Base-by-base conservation (phyloP, 1,284 basidiomycete genomes). In the Ceratobasidium sp. region DNA sequence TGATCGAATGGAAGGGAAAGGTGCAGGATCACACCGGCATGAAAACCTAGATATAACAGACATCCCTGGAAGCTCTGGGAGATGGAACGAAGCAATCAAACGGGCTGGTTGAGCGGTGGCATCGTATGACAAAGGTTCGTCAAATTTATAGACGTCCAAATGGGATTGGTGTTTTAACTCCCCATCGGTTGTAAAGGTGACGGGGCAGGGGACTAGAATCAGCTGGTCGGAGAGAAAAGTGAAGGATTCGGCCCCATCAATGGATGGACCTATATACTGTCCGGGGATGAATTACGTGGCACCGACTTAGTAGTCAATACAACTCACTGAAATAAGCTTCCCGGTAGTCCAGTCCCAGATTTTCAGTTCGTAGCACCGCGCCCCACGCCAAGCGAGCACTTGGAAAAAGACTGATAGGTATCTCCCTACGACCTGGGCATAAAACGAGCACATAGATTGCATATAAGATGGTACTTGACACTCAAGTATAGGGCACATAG, bases 341-440 rank as follows among this genome's bases (percentile, higher is more conserved):
- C 58, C 58, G 21, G 58, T 60, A 6, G 42, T 60, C 58, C 58
- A 60, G 16, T 60, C 29, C 58, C 58, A 60, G 27, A 60, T 60
- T 36, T 36, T 36, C 33, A 36, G 33, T 11, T 36, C 33, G 11
- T 36, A 36, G 33, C 5, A 36, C 4, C 33, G 33, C 4, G 33
- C 11, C 33, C 33, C 33, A 36, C 33, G 33, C 33, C 33, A 36
- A 36, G 33, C 33, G 5, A 36, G 33, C 11, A 36, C 33, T 36
- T 36, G 33, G 11, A 36, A 36, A 36, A 36, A 36, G 33, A 36
- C 33, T 5, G 33, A 36, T 5, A 36, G 4, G 33, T 36, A 36
- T 36, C 33, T 36, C 33, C 33, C 33, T 36, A 36, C 33, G 5
- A 36, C 33, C 33, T 36, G 33, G 33, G 33, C 33, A 36, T 36